Base-by-base conservation (phyloP, 2,329 filamentous ascomycete species). In the Neofusicoccum kwambonambiense region DNA sequence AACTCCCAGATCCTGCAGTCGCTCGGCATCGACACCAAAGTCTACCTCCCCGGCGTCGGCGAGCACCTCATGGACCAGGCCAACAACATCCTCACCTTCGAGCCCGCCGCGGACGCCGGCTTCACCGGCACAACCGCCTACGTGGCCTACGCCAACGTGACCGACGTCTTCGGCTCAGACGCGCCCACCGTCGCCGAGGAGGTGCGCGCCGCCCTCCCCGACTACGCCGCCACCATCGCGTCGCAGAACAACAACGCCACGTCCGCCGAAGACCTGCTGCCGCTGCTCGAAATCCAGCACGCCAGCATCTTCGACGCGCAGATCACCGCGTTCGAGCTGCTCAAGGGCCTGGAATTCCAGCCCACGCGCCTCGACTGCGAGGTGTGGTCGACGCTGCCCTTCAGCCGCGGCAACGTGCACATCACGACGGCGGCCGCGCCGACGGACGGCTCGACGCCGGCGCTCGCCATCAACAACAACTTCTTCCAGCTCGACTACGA, bases 401-500 rank as follows among this genome's bases (percentile, higher is more conserved):
- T 77, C 62, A 75, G 74, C 6, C 70, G 71, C 9, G 76, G 76
- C 41, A 69, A 65, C 39, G 68, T 78, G 15, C 75, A 76, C 64
- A 73, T 77, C 49, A 67, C 67, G 9, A 69, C 70, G 1, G 39
- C 71, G 6, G 70, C 78, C 19, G 73, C 75, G 2, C 19, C 45
- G 45, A n/a, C 49, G 22, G 22, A 49, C 39, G 8, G 22, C 27
- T 8, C 80, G 81, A 0, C 56, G 41, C 45, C 19, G 17, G 6
- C 45, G 19, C 45, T 27, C 17, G 19, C 19, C 45, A 80, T 83
- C 62, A 79, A 83, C 68, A 76, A 78, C 0, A 73, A 73, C 12
- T 82, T 80, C 52, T 72, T 82, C 50, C 72, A 72, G 5, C 78
- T 80, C 3, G 81, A 83, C 65, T 64, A 80, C 11, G 76, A 81